Evolutionary conservation across 2,329 filamentous ascomycete species (phyloP).

Genomic region (Fusarium penzigii): DNA sequence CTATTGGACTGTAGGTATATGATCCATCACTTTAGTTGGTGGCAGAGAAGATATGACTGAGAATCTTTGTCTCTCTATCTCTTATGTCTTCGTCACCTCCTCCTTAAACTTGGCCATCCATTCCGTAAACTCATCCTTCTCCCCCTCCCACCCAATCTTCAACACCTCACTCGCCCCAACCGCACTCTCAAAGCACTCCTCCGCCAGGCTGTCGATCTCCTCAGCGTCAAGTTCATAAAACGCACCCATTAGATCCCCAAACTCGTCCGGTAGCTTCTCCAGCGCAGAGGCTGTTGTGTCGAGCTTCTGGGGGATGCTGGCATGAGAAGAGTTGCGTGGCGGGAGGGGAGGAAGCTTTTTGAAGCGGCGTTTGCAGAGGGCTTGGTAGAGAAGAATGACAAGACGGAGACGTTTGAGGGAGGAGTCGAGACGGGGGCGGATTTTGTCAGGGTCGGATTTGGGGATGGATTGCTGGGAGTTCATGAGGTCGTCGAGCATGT

Average conservation of each 20-base stretch:
- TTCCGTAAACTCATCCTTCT: slow-evolving; percentile 73
- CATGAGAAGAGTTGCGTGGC: slow-evolving; percentile 28
- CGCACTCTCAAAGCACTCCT: slow-evolving; percentile 61
- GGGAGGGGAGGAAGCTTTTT: slow-evolving; percentile 55
- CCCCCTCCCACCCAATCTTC: slow-evolving; percentile 60
- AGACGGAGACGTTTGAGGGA: slow-evolving; percentile 67
- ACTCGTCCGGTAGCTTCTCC: slow-evolving; percentile 62
- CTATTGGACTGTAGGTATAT: slow-evolving; percentile 14
- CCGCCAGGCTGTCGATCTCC: slow-evolving; percentile 60
- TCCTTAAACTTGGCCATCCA: slow-evolving; percentile 67
- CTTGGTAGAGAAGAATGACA: slow-evolving; percentile 67
- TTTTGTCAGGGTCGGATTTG: slow-evolving; percentile 60
- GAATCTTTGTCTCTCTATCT: not conserved
- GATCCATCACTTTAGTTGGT: not conserved
- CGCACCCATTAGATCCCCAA: slow-evolving; percentile 68
- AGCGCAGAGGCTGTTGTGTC: slow-evolving; percentile 60
- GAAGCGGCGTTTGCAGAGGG: slow-evolving; percentile 68
- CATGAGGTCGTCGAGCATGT: slow-evolving; percentile 69
- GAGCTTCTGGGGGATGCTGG: slow-evolving; percentile 42
- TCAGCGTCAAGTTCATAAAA: slow-evolving; percentile 70
- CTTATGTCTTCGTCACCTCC: slow-evolving; percentile 48
- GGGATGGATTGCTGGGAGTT: slow-evolving; percentile 62
- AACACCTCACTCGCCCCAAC: slow-evolving; percentile 58
- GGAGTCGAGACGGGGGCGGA: slow-evolving; percentile 66
- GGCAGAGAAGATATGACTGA: not conserved